Evolutionary conservation across 2,329 filamentous ascomycete genomes (phyloP), one percentile per base, ranked within the genome.

Genomic region (Colletotrichum sp.): DNA sequence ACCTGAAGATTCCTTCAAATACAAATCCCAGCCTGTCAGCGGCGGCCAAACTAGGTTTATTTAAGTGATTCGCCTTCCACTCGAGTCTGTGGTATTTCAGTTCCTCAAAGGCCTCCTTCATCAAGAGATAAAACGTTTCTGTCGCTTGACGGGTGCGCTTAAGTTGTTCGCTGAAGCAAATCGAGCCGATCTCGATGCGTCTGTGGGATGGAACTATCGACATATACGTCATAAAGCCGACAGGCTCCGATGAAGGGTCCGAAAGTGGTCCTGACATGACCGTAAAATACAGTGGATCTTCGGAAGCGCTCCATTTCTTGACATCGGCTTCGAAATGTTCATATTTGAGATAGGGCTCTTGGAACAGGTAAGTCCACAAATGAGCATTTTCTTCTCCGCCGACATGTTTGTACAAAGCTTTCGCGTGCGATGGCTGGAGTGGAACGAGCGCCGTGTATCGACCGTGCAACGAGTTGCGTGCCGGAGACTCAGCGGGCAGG

Each of bases 21-120:
- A 81, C 81, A 78, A 93, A 94, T 0, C 92, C 92, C 10, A 93
- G 80, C 4, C 92, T 83, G 78, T 83, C 72, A 1, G 92, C 92
- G 0, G 92, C 92, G 6, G 86, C 83, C 16, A 86, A 83, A 60
- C 90, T 92, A 1, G 88, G 84, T 43, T 78, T 84, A 79, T 94
- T 94, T 13, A 91, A 82, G 18, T 85, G 78, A 79, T 93, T 88
- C 69, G 90, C 91, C 79, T 93, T 94, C 92, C 92, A 94, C 81
- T 93, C 92, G 6, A 92, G 87, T 9, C 92, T 24, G 3, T 24
- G 24, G 24, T 85, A 5, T 0, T 88, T 86, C 26, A 93, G 80
- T 3, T 86, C 85, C 5, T 90, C 87, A 78, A 93, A 90, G 0
- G 87, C 87, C 71, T 91, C 85, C 48, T 84, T 83, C 58, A 90